Percentiles rank a stretch among this genome's conserved stretches.
Evolutionary conservation across 352 stramenopile genomes (phyloP).

Genomic region (Pythium scleroteichum): DNA sequence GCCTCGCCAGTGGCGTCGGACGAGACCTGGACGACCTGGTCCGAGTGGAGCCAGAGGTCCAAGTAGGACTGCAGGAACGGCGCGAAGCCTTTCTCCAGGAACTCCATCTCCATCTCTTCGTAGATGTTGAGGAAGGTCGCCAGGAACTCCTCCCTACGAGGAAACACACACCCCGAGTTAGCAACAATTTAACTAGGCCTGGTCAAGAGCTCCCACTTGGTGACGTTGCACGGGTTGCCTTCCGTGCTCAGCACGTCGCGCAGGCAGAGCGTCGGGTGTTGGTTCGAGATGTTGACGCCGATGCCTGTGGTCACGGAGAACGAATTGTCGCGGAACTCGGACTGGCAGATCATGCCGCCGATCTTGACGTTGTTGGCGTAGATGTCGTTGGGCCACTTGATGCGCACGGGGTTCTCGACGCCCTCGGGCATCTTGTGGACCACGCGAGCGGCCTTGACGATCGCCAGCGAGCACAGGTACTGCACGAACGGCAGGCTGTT

Average conservation of each 20-base stretch:
- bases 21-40: constrained; percentile 81
- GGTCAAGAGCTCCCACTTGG: constrained; percentile 52
- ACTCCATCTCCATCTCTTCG: constrained; percentile 82
- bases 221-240: constrained; percentile 58
- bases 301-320: constrained; percentile 88
- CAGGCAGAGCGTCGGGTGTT: constrained; percentile 82
- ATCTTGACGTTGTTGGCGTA: constrained; percentile 90
- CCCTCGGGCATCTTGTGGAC: constrained; percentile 41
- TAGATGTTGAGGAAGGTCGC: constrained; percentile 88
- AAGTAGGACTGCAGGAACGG: constrained; percentile 86
- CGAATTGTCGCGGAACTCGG: constrained; percentile 71
- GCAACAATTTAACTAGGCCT: too few relatives aligned
- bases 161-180: background rate
- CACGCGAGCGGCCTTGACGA: constrained; percentile 74
- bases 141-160: constrained; percentile 77
- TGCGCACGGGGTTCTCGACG: constrained; percentile 61
- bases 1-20: constrained; percentile 39
- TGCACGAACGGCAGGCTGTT: constrained; percentile 86
- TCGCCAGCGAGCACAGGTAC: constrained; percentile 88
- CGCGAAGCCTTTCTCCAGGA: constrained; percentile 79
- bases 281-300: constrained; percentile 91
- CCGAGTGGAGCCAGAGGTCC: constrained; percentile 81
- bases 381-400: constrained; percentile 94
- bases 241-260: constrained; percentile 77
- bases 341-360: constrained; percentile 89